phyloP scores from a whole-genome alignment of 352 stramenopile species.

The Pythium vanterpoolii region DNA sequence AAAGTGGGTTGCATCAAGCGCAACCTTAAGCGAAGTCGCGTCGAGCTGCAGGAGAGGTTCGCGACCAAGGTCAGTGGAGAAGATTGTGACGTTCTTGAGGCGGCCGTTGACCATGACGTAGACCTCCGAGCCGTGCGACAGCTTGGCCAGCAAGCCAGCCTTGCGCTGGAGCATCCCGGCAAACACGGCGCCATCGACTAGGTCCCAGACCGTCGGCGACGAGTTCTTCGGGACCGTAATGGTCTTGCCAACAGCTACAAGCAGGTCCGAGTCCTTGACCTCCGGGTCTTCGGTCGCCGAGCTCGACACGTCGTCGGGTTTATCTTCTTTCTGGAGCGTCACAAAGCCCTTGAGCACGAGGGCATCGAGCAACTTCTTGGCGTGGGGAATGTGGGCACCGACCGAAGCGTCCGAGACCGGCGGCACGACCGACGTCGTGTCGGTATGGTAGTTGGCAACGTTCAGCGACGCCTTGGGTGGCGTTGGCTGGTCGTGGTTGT shows the following conservation, averaged over 20 bases:
- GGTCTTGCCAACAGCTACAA: constrained; percentile 33
- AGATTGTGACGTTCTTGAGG: constrained; percentile 40
- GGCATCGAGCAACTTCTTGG: constrained; percentile 23
- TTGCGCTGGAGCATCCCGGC: constrained; percentile 48
- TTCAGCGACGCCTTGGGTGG: not conserved
- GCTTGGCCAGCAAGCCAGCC: constrained; percentile 40
- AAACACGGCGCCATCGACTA: constrained; percentile 19
- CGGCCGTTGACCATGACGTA: constrained; percentile 44
- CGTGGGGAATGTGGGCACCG: not conserved
- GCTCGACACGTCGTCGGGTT: constrained; percentile 34
- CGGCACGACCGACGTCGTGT: not conserved
- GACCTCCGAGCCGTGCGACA: constrained; percentile 55
- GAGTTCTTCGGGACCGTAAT: constrained; percentile 31
- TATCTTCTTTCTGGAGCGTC: constrained; percentile 27
- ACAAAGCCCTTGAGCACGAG: constrained; percentile 27
- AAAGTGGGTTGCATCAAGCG: constrained; percentile 24
- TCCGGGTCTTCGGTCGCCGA: constrained; percentile 30
- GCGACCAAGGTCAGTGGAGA: constrained; percentile 25
- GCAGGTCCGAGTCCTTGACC: constrained; percentile 41
- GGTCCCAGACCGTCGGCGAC: constrained; percentile 23
- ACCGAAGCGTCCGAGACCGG: not conserved
- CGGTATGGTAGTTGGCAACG: not conserved
- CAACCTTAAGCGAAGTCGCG: not conserved
- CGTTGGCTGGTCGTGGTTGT: not conserved
- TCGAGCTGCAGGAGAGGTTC: constrained; percentile 30